Base-by-base conservation (phyloP, 805 yeast genomes). In the Teunomyces panamensis region DNA sequence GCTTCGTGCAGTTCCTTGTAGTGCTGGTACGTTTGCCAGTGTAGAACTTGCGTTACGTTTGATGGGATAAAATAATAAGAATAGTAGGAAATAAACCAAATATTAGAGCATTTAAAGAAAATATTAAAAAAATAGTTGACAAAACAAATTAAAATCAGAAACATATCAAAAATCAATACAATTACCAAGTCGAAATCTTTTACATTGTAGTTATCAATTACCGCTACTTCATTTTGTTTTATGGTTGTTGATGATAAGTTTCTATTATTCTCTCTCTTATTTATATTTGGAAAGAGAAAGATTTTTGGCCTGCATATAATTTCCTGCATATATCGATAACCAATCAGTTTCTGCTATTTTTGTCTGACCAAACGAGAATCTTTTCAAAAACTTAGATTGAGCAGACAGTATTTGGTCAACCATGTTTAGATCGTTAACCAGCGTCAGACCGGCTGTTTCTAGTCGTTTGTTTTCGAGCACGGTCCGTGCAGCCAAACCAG, bases 11-110 rank as follows among this genome's bases (percentile, higher is more conserved):
- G 73, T 80, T 35, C 87, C 87, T 3, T 79, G 85, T 55, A 76
- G 83, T 58, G 87, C 91, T 0, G 87, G 87, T 11, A 85, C 92
- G 0, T 85, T 85, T 71, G 87, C 90, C 2, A 80, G 85, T 10
- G 91, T 85, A 2, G 92, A 85, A 58, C 68, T 80, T 47, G 84
- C 89, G 0, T 63, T 85, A 50, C 65, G 92, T 44, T 34, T 78
- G 10, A 62, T 83, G 68, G 81, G 79, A 4, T 82, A 30, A 7
- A 17, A 24, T 10, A 3, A 9, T 11, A 36, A 3, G 24, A 5
- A 20, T 4, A 20, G 6, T 33, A 9, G 36, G 8, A 30, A n/a
- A 32, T 8, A 3, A 5, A 5, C 17, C 1, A 7, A 11, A 8
- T 3, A 30, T 9, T 9, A 28, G 4, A 17, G 4, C 17, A 2